phyloP scores from a whole-genome alignment of 495 filamentous ascomycete genomes.

The Penicillium ucsense region DNA sequence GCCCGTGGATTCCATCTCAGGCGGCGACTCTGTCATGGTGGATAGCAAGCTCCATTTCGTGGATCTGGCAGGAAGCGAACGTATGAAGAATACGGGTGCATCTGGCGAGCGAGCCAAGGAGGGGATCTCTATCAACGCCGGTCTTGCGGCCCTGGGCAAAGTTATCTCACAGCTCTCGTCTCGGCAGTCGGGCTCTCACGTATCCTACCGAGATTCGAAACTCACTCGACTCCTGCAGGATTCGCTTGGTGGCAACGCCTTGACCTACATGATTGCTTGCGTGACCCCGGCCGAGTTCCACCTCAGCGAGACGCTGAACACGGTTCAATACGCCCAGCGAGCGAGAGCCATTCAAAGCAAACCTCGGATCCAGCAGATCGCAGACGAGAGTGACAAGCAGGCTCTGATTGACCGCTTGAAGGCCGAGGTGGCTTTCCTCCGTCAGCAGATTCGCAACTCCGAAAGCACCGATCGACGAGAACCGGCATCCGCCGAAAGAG shows the following conservation, averaged over 20 bases:
- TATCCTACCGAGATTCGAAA: slow-evolving; percentile 96
- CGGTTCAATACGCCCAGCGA: slow-evolving; percentile 90
- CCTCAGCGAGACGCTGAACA: slow-evolving; percentile 95
- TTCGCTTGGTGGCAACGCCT: slow-evolving; percentile 94
- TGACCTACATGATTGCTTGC: slow-evolving; percentile 99
- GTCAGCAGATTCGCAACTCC: slow-evolving; percentile 75
- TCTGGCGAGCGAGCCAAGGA: slow-evolving; percentile 93
- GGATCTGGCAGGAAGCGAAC: slow-evolving; percentile 93
- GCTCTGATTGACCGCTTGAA: slow-evolving; percentile 89
- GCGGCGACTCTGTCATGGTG: slow-evolving; percentile 65
- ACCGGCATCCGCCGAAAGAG: slow-evolving; percentile 52
- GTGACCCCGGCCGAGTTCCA: slow-evolving; percentile 97
- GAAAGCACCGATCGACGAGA: slow-evolving; percentile 57
- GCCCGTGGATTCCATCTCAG: slow-evolving; percentile 71
- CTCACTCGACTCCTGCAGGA: slow-evolving; percentile 94
- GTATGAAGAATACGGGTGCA: slow-evolving; percentile 93
- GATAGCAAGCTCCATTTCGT: slow-evolving; percentile 99
- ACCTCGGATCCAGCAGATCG: slow-evolving; percentile 83
- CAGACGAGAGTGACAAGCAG: slow-evolving; percentile 90
- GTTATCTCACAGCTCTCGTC: slow-evolving; percentile 98
- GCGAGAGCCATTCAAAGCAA: slow-evolving; percentile 97
- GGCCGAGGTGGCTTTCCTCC: slow-evolving; percentile 86
- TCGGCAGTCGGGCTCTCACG: slow-evolving; percentile 75
- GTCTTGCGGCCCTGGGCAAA: slow-evolving; percentile 89
- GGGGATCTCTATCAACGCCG: slow-evolving; percentile 97